These are phyloP conservation scores for Ilex asprella DNA, from an alignment of 257 asterid species.

Conservation along the genomic window DNA sequence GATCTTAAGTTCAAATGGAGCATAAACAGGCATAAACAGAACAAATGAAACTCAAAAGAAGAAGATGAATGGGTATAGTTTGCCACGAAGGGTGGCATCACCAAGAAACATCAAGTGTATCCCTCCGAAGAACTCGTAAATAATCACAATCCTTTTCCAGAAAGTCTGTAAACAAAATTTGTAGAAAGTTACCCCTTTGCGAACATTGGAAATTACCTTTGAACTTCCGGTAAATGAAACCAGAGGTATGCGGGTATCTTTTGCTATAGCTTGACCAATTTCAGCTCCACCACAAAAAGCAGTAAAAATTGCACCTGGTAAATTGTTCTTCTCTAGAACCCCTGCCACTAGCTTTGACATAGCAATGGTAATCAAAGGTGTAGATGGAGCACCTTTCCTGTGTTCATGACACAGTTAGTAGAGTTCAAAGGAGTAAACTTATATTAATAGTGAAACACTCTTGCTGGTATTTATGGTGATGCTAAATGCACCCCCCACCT, in stretches of 20 bases:
- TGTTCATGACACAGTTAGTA: constrained; percentile 10
- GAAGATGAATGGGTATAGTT: no score
- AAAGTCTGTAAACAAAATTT: background rate
- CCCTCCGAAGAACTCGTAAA: no score
- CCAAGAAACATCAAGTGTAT: no score
- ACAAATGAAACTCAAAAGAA: no score
- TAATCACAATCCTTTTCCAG: no score
- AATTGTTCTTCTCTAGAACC: constrained; percentile 81
- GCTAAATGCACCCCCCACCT: no score
- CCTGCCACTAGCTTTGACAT: constrained; percentile 80
- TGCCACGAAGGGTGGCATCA: no score
- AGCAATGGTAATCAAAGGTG: constrained; percentile 85
- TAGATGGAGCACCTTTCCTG: constrained; percentile 99
- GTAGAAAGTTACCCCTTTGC: background rate
- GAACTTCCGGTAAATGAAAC: constrained; percentile 97
- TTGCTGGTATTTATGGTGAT: no score
- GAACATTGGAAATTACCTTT: constrained; percentile 37
- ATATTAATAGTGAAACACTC: no score
- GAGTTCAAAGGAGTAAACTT: background rate
- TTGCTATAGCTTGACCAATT: constrained; percentile 89
- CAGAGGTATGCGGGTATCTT: constrained; percentile 76
- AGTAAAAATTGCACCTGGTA: constrained; percentile 94
- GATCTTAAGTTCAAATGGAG: no score
- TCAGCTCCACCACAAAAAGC: constrained; percentile 94
- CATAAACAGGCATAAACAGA: no score